Percentiles rank a stretch among this genome's conserved stretches.
Evolutionary conservation across 2,329 filamentous ascomycete species (phyloP).

Genomic region (Fusarium floridanum): DNA sequence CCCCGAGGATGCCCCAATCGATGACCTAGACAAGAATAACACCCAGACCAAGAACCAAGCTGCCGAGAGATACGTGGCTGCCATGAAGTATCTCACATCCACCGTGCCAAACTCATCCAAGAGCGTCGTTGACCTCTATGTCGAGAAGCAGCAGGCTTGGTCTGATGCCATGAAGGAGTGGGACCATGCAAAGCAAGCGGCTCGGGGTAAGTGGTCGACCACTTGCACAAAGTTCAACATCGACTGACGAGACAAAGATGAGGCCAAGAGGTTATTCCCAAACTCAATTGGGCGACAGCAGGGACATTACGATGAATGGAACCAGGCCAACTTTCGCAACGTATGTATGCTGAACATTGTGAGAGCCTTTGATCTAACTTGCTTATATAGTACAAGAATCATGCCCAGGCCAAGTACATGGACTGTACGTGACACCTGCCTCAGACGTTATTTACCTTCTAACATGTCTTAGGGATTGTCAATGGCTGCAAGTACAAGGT

Average conservation of each 20-base stretch:
- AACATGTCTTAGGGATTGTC: not conserved
- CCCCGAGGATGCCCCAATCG: not conserved
- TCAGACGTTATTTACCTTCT: not conserved
- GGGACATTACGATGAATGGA: not conserved
- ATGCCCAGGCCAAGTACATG: slow-evolving; percentile 14
- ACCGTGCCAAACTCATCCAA: not conserved
- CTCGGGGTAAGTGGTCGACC: not conserved
- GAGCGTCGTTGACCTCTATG: slow-evolving; percentile 3
- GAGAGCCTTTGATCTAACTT: not conserved
- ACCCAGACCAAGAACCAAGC: not conserved
- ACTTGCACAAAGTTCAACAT: not conserved
- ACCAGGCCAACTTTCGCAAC: not conserved
- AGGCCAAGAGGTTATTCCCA: not conserved
- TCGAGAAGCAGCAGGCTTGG: slow-evolving; percentile 11
- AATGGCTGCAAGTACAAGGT: slow-evolving; percentile 18
- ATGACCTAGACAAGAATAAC: not conserved
- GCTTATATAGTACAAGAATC: slow-evolving; percentile 4
- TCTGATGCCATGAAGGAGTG: not conserved
- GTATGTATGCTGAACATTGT: not conserved
- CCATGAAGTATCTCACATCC: slow-evolving; percentile 9
- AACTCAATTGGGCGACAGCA: not conserved
- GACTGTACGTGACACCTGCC: not conserved
- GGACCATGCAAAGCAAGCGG: not conserved
- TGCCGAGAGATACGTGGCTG: not conserved
- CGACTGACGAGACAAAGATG: not conserved